A percentile compares a stretch with the other conserved stretches of the same genome.
Conservation (phyloP, 176 grass and related monocot species). For the Paspalum notatum region DNA sequence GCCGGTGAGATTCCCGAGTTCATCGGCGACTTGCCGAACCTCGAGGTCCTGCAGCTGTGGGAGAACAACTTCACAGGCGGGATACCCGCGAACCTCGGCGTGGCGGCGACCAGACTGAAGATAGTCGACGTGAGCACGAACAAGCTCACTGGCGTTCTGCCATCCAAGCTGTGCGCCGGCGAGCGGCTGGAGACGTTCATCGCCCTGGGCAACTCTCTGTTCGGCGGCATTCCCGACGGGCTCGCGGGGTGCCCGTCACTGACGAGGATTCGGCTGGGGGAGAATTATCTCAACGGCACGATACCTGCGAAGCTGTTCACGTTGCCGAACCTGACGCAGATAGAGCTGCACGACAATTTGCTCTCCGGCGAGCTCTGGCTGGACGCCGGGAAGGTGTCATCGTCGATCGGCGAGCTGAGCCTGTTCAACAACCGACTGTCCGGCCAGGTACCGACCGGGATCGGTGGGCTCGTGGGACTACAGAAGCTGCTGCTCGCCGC, state of each 20-base stretch:
- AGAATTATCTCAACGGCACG: conserved; percentile 82
- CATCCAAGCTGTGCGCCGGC: conserved; percentile 63
- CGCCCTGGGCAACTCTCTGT: conserved; percentile 73
- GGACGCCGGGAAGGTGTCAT: conserved; percentile 54
- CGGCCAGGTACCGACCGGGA: conserved; percentile 59
- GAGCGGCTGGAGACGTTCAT: conserved; percentile 80
- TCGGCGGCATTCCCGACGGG: conserved; percentile 68
- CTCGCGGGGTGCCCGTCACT: conserved; percentile 65
- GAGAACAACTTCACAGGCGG: conserved; percentile 94
- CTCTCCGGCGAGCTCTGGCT: conserved; percentile 63
- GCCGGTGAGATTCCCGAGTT: conserved; percentile 75
- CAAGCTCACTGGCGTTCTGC: conserved; percentile 69
- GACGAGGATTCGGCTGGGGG: conserved; percentile 70
- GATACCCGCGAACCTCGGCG: conserved; percentile 64
- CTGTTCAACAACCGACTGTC: conserved; percentile 70
- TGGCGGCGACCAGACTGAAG: conserved; percentile 51
- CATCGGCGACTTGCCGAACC: conserved; percentile 65
- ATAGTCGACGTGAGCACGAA: conserved; percentile 87
- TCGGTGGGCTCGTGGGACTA: conserved; percentile 64
- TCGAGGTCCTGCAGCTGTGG: conserved; percentile 96
- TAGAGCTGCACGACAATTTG: conserved; percentile 91
- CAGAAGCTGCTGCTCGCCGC: conserved; percentile 79
- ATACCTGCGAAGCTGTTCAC: conserved; percentile 72
- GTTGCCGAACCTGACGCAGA: conserved; percentile 74
- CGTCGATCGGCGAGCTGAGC: conserved; percentile 65